Evolutionary conservation across 2,329 filamentous ascomycete species (phyloP), one percentile per base, ranked within the genome.

Genomic region (Colletotrichum sp.): DNA sequence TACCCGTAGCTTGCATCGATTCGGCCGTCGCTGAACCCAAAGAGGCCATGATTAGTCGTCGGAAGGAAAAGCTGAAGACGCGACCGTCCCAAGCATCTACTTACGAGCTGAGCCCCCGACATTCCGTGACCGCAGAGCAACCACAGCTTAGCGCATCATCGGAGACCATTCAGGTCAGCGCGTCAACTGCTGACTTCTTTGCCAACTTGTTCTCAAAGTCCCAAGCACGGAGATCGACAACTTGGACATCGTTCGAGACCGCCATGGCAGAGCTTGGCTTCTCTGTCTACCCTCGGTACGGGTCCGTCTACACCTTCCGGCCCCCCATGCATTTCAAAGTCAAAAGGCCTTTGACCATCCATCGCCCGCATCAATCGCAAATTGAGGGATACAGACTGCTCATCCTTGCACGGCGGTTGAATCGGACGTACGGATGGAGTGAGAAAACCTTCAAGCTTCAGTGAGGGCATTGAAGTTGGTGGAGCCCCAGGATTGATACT

Each of bases 241-340:
- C 66, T 62, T 88, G 85, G 86, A 59, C 75, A 0, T 79, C 81
- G 0, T 89, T 89, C 49, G 82, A 84, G 71, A 79, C 82, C 1
- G 87, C 86, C 39, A 86, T 89, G 84, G 80, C 77, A 0, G 85
- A 86, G 15, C 44, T 88, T 34, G 84, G 83, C 3, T 89, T 89
- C 77, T 85, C 86, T 0, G 81, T 88, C 4, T 15, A 82, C 2
- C 84, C 86, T 2, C 86, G 82, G 75, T 84, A 83, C 39, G 87
- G 87, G 3, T 89, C 87, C 0, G 82, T 86, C 2, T 87, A 84
- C 76, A 88, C 84, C 1, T 87, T 87, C 68, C 65, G 65, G 0
- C 85, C 85, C 0, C 81, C 85, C 0, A 76, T 80, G 29, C 71
- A 32, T 2, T 79, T 83, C 78, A 69, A 39, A 0, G 78, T 79